Base-by-base conservation (phyloP, 1,284 basidiomycete genomes). In the Cutaneotrichosporon daszewskae region DNA sequence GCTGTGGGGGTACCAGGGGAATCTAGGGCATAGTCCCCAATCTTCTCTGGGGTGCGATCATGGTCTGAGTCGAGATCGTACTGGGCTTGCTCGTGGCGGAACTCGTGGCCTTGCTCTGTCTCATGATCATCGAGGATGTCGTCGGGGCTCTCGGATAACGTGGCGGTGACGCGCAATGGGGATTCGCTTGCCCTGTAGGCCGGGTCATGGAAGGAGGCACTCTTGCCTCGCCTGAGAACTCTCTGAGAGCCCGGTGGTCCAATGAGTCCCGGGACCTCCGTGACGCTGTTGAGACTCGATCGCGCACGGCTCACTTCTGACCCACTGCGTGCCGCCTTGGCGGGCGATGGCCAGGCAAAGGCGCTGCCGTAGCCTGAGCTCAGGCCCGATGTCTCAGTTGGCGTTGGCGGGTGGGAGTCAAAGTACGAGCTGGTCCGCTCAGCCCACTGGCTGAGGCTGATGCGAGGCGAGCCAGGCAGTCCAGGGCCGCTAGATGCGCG, bases 371-470 rank as follows among this genome's bases (percentile, higher is more conserved):
- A 32, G 14, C 37, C 43, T 5, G 31, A 32, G 20, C 37, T 23
- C 8, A 22, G 11, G 20, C 23, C 26, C 24, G 31, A 13, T 8
- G 18, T 13, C 6, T 42, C 40, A 10, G 33, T 42, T 2, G 50
- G 50, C 11, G 50, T 52, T 4, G 46, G 43, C 7, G 50, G 50
- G 23, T 43, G 37, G 20, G 50, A 52, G 18, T 45, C 45, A 16
- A 36, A 40, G 43, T 51, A 17, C 18, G 24, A 22, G 12, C 45
- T 25, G 3, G 54, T 56, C 2, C 49, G 43, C 37, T 66, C 63
- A 5, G 64, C 64, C 64, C 64, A 66, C 40, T 62, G 58, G 25
- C 50, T 39, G 9, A 66, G 43, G n/a, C 62, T 51, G 19, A 66
- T 49, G 18, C 64, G 40, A 9, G 64, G 64, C 6, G 59, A 61